Base-by-base conservation (phyloP, 169 alveolate species). In the Cryptosporidium xiaoi region DNA sequence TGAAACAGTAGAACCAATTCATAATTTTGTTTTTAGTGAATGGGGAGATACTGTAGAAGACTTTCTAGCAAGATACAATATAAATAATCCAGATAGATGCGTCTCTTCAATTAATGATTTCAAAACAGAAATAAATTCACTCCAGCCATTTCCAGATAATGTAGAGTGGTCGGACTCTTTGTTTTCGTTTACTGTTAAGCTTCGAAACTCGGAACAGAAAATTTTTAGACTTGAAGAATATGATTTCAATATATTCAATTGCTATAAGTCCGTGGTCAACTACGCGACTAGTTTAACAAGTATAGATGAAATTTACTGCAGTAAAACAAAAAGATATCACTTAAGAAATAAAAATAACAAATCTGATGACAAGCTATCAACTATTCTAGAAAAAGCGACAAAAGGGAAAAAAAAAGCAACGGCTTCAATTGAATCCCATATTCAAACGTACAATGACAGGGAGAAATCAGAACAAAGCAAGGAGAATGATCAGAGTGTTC, bases 71-170 rank as follows among this genome's bases (percentile, higher is more conserved):
- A 69, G 83, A 69, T 69, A 69, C 29, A 69, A 69, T 55, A n/a
- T 69, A 34, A 53, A 56, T 55, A 69, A 69, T 56, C 83, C 83
- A 16, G 83, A 69, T 18, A 53, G 83, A 56, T n/a, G 51, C 15
- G 55, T 69, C 6, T 69, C 46, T 69, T 69, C 83, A 13, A 31
- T 69, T 20, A 27, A 69, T 31, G 83, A 69, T 51, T 56, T 69
- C 27, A 69, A 69, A 34, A 51, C 31, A 31, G 83, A 69, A 69
- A 69, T 69, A 20, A 69, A 69, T 46, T 69, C 83, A 29, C 51
- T 69, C 12, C 34, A 66, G 58, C 83, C 83, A 29, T 53, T 69
- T 69, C 83, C 83, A 16, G 83, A 69, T 29, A 69, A 69, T 69
- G 15, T 69, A 18, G 83, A 69, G 13, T 69, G 83, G 83, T 69